Evolutionary conservation across 192 early-diverging fungal genomes (phyloP), one percentile per base, ranked within the genome.

Genomic region (Coemansia interrupta): DNA sequence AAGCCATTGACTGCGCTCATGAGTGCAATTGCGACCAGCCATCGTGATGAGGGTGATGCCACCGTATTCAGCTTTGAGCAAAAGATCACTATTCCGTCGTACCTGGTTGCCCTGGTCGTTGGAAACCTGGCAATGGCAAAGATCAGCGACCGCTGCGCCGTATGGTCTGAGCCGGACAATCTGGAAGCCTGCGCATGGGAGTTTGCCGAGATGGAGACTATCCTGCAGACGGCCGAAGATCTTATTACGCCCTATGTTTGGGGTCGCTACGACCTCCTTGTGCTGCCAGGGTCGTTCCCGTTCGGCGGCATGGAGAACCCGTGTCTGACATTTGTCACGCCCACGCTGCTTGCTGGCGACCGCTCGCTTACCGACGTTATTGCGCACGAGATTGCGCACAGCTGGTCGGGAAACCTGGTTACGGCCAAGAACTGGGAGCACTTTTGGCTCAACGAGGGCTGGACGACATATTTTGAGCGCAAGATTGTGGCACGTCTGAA

Each of bases 241-340:
- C 66, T 92, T 30, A 75, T 95, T 48, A 94, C 90, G 36, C 92
- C 93, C 19, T 99, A 99, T 63, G 85, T 86, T 54, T 99, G 96
- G 96, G 94, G 95, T 49, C 84, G 88, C 60, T 96, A 96, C 74
- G 95, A 97, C 80, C 78, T 97, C 49, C 83, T 97, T 44, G 86
- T 95, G 39, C 81, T 97, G 41, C 92, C 92, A 24, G 82, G 89
- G 36, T 89, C 85, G 5, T 93, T 92, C 83, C 90, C 90, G n/a
- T 93, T 89, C 58, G 89, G 89, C 43, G 90, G 92, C 51, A 95
- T 95, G 90, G 91, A 98, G 83, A 99, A 99, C 76, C 96, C 96
- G 15, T 96, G 93, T 70, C 71, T 96, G 60, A 97, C 96, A 0
- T 99, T 96, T 87, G 94, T 96, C 19, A 99, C 96, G 23, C 96